phyloP scores from a whole-genome alignment of 2,329 filamentous ascomycete genomes.

The Botrytis byssoidea region DNA sequence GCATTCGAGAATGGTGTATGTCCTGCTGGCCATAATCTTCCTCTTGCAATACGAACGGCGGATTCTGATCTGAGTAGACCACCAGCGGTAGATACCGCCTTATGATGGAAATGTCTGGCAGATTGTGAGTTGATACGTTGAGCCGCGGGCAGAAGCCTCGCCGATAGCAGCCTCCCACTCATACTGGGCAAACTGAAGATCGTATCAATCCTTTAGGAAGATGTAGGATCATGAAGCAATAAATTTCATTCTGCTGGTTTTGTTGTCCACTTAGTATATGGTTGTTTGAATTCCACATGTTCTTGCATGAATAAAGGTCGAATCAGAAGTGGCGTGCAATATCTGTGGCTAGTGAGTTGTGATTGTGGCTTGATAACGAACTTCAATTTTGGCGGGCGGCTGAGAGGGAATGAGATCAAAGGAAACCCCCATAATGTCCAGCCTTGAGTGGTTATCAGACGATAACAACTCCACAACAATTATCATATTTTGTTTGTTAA shows the following conservation, averaged over 20 bases:
- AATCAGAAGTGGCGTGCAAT: constrained; percentile 29
- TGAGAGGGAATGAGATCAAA: background rate
- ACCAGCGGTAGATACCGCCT: constrained; percentile 57
- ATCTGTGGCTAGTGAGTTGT: background rate
- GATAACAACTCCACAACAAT: constrained; percentile 12
- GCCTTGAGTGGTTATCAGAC: background rate
- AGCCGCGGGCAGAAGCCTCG: constrained; percentile 66
- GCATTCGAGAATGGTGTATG: constrained; percentile 81
- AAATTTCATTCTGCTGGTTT: constrained; percentile 13
- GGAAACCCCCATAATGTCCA: background rate
- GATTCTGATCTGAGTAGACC: constrained; percentile 67
- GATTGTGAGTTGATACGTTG: constrained; percentile 57
- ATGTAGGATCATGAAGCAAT: constrained; percentile 18
- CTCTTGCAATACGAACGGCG: constrained; percentile 58
- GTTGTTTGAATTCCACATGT: constrained; percentile 15
- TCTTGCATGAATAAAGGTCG: constrained; percentile 19
- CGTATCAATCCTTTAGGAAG: constrained; percentile 22
- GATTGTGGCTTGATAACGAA: background rate
- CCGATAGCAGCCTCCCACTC: constrained; percentile 63
- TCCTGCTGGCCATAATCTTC: constrained; percentile 73
- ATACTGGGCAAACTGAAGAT: constrained; percentile 32
- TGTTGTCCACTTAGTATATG: constrained; percentile 19
- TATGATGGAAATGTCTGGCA: constrained; percentile 62
- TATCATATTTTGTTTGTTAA: constrained; percentile 6
- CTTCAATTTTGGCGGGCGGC: background rate